phyloP scores from a whole-genome alignment of 1,139 yeast genomes.

The Blastobotrys aristatus region DNA sequence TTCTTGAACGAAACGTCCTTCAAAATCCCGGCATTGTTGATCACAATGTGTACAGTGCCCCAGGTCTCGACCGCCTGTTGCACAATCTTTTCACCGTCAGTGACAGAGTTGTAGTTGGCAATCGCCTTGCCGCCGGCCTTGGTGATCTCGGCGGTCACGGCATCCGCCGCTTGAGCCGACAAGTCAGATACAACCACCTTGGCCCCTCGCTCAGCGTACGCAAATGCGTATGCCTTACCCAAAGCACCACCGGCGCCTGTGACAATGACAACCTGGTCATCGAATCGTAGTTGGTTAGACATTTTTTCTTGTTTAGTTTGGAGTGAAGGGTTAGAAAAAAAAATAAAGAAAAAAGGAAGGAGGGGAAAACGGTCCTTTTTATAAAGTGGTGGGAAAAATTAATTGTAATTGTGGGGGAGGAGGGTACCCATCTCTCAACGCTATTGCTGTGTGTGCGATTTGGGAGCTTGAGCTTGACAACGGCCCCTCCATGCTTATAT shows the following conservation, averaged over 20 bases:
- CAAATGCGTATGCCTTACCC: constrained; percentile 83
- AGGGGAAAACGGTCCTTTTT: neutral
- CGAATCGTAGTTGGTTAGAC: constrained; percentile 38
- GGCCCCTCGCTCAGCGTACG: constrained; percentile 87
- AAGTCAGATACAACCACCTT: constrained; percentile 59
- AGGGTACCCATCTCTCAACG: too few species aligned
- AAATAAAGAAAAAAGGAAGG: neutral
- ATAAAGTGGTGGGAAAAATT: neutral
- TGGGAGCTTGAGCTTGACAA: too few species aligned
- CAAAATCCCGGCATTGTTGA: constrained; percentile 93
- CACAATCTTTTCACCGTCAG: constrained; percentile 76
- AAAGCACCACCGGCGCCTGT: constrained; percentile 99
- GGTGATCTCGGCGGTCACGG: constrained; percentile 80
- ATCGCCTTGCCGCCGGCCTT: constrained; percentile 79
- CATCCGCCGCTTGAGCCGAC: constrained; percentile 60
- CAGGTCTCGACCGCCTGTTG: constrained; percentile 81
- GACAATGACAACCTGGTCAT: constrained; percentile 80
- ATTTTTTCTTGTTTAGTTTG: neutral
- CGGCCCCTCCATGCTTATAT: too few species aligned
- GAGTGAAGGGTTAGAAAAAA: neutral
- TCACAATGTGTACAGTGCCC: constrained; percentile 83
- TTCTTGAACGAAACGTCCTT: constrained; percentile 64
- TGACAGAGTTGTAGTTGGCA: constrained; percentile 91
- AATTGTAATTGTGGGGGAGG: neutral
- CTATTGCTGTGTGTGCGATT: too few species aligned